Percentiles rank a stretch among this genome's conserved stretches.
Evolutionary conservation across 345 rosid species (phyloP).

Genomic region (Cardamine resedifolia): DNA sequence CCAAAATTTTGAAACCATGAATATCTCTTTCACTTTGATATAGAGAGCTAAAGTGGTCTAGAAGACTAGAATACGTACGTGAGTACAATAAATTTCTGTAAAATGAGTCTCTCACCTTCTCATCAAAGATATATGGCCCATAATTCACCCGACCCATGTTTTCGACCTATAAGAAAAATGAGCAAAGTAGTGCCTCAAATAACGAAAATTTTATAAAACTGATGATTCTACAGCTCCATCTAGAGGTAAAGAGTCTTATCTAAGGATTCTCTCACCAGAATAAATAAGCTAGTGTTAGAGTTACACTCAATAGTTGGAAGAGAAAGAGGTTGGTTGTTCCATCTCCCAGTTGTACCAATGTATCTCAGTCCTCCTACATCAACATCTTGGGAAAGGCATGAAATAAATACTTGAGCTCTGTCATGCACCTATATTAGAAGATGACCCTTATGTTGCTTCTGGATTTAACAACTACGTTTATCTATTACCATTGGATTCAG

Average conservation of each 20-base stretch:
- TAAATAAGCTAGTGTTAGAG: slow-evolving; percentile 55
- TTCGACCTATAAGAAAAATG: slow-evolving; percentile 64
- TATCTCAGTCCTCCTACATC: slow-evolving; percentile 45
- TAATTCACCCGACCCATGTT: slow-evolving; percentile 93
- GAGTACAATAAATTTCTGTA: background rate
- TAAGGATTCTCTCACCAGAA: slow-evolving; percentile 54
- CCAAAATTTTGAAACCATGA: background rate
- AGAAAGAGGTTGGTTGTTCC: slow-evolving; percentile 60
- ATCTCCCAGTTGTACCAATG: slow-evolving; percentile 67
- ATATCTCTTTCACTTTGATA: background rate
- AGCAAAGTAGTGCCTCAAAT: background rate
- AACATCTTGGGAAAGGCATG: slow-evolving; percentile 48
- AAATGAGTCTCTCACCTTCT: slow-evolving; percentile 52
- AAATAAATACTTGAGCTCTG: slow-evolving; percentile 78
- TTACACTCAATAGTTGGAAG: slow-evolving; percentile 59
- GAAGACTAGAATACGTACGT: too few relatives aligned
- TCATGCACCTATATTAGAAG: slow-evolving; percentile 70
- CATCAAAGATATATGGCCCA: slow-evolving; percentile 74
- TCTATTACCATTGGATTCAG: background rate
- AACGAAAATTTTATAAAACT: background rate
- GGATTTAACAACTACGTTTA: background rate
- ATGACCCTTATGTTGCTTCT: background rate
- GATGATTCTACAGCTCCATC: background rate
- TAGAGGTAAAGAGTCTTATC: background rate
- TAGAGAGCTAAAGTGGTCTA: background rate